Conservation (phyloP, 441 rosid genomes). For the Brassica balearica region DNA sequence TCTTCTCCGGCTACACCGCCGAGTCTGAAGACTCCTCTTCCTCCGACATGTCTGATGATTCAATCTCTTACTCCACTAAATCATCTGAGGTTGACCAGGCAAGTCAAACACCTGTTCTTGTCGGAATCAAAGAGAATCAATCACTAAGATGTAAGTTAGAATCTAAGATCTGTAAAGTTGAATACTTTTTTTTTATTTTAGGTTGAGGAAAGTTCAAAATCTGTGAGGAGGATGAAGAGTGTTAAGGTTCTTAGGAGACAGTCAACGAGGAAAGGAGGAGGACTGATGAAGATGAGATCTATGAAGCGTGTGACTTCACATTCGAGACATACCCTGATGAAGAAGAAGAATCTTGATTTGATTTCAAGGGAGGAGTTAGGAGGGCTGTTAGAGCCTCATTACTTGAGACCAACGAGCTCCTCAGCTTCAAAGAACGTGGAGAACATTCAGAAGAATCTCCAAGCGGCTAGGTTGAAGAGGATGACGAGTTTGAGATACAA, state of each 20-base stretch:
- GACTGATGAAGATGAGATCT: slow-evolving; percentile 56
- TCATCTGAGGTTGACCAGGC: slow-evolving; percentile 58
- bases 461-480: slow-evolving; percentile 51
- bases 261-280: slow-evolving; percentile 54
- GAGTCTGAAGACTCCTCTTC: slow-evolving; percentile 52
- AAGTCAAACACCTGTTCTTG: slow-evolving; percentile 40
- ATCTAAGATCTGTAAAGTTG: slow-evolving; percentile 32
- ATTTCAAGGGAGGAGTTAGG: slow-evolving; percentile 34
- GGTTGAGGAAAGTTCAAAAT: slow-evolving; percentile 52
- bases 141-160: slow-evolving; percentile 18
- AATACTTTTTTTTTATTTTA: background rate
- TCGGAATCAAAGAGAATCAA: slow-evolving; percentile 14
- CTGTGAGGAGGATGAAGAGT: slow-evolving; percentile 51
- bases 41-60: slow-evolving; percentile 47
- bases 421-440: slow-evolving; percentile 51
- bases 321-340: slow-evolving; percentile 34
- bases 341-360: slow-evolving; percentile 33
- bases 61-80: slow-evolving; percentile 47
- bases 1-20: slow-evolving; percentile 52
- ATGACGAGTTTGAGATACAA: slow-evolving; percentile 50
- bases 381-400: slow-evolving; percentile 42
- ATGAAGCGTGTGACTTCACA: slow-evolving; percentile 44
- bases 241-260: slow-evolving; percentile 56
- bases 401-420: slow-evolving; percentile 47
- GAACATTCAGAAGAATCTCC: slow-evolving; percentile 44